Base-by-base conservation (phyloP, 805 yeast species). In the Wickerhamiella dianesei region DNA sequence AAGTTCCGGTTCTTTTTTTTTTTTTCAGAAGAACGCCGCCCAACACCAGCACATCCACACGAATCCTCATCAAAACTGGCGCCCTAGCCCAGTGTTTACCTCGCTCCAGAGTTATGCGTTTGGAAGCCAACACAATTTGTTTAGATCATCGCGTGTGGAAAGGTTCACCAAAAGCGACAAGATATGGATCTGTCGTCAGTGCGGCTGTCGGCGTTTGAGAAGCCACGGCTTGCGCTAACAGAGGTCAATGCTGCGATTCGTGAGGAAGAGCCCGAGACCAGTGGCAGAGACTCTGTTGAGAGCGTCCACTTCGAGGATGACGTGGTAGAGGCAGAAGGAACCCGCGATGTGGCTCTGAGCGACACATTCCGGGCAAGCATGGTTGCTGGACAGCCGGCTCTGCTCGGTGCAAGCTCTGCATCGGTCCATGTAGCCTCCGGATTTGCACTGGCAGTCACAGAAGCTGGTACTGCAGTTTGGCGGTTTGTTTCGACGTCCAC, bases 121-220 rank as follows among this genome's bases (percentile, higher is more conserved):
- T 25, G n/a, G n/a, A n/a, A n/a, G n/a, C n/a, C n/a, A n/a, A n/a
- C n/a, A n/a, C n/a, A n/a, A n/a, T n/a, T n/a, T n/a, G 32, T 25
- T 25, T 25, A 25, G 6, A 6, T 25, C 32, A 25, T 6, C 32
- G 32, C 32, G 32, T 6, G 9, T 25, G 32, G 6, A n/a, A 12
- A 25, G 32, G 12, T 25, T 25, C 32, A 25, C 32, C 32, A 25
- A 25, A 25, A 25, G 12, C 32, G 12, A 36, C 13, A 6, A 36
- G 19, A 5, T 35, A 51, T 52, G 54, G 54, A 52, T 47, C 50
- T 52, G 40, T 50, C 52, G 44, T 41, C 47, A 25, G 50, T 52
- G 42, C 49, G 49, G 12, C 44, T 52, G 46, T 46, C 53, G 22
- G 52, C 48, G 18, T 51, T 52, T 44, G 51, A 41, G 19, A 46